Evolutionary conservation across 2,329 filamentous ascomycete species (phyloP).

Genomic region (Beauveria sp.): DNA sequence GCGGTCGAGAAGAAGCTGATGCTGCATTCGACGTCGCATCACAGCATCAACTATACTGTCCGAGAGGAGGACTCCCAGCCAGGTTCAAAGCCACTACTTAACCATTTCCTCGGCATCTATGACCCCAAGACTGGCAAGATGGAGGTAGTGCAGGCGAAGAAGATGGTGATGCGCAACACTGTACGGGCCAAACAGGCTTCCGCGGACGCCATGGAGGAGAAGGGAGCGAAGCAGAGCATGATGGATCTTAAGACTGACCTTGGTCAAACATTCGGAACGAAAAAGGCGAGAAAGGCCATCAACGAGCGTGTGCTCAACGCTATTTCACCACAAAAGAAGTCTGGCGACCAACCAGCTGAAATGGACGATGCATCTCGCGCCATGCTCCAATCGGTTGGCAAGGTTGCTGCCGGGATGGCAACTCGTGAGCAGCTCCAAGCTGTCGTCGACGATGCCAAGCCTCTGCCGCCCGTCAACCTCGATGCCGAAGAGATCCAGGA

Average conservation of each 20-base stretch:
- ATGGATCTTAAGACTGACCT: constrained; percentile 60
- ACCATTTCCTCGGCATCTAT: constrained; percentile 59
- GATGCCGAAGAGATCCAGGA: constrained; percentile 60
- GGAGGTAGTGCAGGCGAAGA: constrained; percentile 55
- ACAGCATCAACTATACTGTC: constrained; percentile 51
- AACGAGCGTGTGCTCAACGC: constrained; percentile 62
- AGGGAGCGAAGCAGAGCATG: constrained; percentile 38
- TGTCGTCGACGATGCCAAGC: constrained; percentile 59
- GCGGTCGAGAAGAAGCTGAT: constrained; percentile 41
- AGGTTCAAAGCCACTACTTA: constrained; percentile 34
- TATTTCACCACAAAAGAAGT: constrained; percentile 42
- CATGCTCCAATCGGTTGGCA: constrained; percentile 56
- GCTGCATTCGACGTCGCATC: constrained; percentile 50
- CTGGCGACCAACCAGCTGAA: constrained; percentile 34
- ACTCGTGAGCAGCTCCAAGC: constrained; percentile 58
- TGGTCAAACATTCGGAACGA: constrained; percentile 74
- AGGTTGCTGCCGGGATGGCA: constrained; percentile 57
- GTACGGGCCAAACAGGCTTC: constrained; percentile 49
- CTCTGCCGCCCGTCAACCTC: constrained; percentile 63
- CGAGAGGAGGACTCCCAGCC: constrained; percentile 35
- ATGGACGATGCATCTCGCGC: constrained; percentile 49
- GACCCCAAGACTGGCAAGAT: constrained; percentile 53
- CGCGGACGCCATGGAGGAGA: constrained; percentile 36
- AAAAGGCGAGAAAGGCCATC: constrained; percentile 76
- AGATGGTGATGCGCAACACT: constrained; percentile 52